Conservation (phyloP, 2,329 filamentous ascomycete species). For the Xylariaceae sp. region DNA sequence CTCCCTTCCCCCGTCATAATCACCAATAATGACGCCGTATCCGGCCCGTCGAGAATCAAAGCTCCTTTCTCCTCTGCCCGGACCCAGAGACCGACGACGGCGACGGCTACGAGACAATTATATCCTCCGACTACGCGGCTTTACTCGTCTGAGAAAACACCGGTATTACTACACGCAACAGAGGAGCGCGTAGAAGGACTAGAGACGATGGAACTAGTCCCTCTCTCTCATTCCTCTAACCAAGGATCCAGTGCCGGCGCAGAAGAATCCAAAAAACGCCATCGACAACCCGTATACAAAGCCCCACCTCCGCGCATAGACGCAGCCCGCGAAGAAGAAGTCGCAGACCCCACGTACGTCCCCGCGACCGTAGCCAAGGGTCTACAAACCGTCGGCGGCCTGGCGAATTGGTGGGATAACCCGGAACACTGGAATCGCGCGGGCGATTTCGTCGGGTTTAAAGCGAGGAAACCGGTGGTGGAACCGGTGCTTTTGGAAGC, state of each 20-base stretch:
- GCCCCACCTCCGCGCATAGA: slow-evolving; percentile 23
- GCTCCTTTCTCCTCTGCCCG: slow-evolving; percentile 11
- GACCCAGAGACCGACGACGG: slow-evolving; percentile 1
- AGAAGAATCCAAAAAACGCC: neutral
- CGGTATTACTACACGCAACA: neutral
- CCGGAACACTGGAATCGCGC: slow-evolving; percentile 46
- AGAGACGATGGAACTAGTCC: neutral
- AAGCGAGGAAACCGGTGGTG: slow-evolving; percentile 34
- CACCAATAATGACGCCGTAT: neutral
- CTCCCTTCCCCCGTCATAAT: slow-evolving; percentile 9
- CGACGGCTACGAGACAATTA: neutral
- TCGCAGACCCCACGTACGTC: slow-evolving; percentile 38
- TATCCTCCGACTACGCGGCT: slow-evolving; percentile 17
- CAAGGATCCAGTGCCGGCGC: neutral
- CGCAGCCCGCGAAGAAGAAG: slow-evolving; percentile 28
- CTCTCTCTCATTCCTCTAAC: neutral
- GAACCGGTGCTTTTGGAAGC: slow-evolving; percentile 44
- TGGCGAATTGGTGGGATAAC: slow-evolving; percentile 50
- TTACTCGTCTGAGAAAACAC: slow-evolving; percentile 24
- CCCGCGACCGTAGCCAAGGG: slow-evolving; percentile 43
- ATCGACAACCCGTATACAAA: slow-evolving; percentile 6
- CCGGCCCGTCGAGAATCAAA: neutral
- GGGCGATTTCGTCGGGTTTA: slow-evolving; percentile 42
- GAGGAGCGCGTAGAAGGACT: neutral
- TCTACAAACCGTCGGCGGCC: slow-evolving; percentile 43